phyloP scores from a whole-genome alignment of 2,329 filamentous ascomycete species.

The Stromatinia cepivora region DNA sequence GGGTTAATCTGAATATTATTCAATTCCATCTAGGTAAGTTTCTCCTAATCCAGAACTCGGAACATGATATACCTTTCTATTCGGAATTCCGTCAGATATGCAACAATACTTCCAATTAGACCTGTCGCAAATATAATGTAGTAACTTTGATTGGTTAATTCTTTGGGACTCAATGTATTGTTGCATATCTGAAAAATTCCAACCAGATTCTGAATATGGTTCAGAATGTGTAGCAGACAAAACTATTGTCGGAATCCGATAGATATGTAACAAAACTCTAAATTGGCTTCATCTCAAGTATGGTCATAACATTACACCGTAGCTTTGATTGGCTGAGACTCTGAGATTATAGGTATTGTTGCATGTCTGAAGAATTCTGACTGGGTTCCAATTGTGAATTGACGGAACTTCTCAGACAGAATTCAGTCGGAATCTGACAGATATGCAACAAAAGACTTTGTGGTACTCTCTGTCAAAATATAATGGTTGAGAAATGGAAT shows the following conservation, averaged over 20 bases:
- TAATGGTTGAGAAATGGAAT: too few species aligned
- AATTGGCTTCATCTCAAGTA: neutral
- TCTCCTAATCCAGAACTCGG: too few species aligned
- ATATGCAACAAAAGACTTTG: neutral
- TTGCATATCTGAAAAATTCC: neutral
- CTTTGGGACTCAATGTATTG: neutral
- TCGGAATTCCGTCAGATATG: neutral
- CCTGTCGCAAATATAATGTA: neutral
- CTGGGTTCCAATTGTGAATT: neutral
- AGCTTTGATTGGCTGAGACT: neutral
- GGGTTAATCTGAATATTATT: too few species aligned
- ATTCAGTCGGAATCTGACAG: neutral
- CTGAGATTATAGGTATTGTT: neutral
- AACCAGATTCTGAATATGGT: neutral
- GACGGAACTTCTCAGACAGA: neutral
- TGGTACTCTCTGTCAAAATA: too few species aligned
- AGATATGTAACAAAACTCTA: neutral
- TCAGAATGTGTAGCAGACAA: neutral
- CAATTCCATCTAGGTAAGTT: too few species aligned
- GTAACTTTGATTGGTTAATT: neutral
- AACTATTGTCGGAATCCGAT: neutral
- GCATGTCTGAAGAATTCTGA: neutral
- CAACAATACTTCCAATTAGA: neutral
- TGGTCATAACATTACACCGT: too few species aligned
- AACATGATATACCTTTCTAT: neutral